A percentile compares a stretch with the other conserved stretches of the same genome.
These are phyloP conservation scores for Lecanicillium sp. DNA, from an alignment of 2,329 filamentous ascomycete genomes.

Conservation along the genomic window DNA sequence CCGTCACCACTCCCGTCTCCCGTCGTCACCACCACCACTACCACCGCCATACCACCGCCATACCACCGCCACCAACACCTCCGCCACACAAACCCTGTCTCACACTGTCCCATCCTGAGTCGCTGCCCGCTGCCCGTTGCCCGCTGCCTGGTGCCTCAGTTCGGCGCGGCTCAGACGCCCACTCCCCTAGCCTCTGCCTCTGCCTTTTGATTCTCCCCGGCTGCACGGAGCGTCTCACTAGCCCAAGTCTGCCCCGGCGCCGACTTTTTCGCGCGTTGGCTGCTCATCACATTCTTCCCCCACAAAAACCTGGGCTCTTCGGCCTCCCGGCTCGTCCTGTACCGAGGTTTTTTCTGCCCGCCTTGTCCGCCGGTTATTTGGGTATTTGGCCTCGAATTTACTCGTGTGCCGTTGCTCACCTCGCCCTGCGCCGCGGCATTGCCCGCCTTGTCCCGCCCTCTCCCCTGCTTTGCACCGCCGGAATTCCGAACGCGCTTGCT, in stretches of 20 bases:
- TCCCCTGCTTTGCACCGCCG: background rate
- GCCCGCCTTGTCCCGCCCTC: background rate
- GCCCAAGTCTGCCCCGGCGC: background rate
- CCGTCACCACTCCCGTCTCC: background rate
- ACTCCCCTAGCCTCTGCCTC: background rate
- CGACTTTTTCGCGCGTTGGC: background rate
- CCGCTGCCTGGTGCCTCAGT: background rate
- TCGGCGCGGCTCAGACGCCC: background rate
- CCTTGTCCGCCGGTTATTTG: slow-evolving; percentile 6
- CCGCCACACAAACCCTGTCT: background rate
- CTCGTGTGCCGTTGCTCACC: background rate
- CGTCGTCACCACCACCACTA: background rate
- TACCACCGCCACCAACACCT: too few species aligned
- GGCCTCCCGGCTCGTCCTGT: slow-evolving; percentile 5
- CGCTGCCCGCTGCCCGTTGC: background rate
- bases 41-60: background rate
- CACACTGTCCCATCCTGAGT: background rate
- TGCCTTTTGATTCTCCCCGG: background rate
- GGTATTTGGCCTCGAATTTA: slow-evolving; percentile 9
- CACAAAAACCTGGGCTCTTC: slow-evolving; percentile 1
- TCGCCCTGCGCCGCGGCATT: background rate
- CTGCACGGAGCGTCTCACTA: background rate
- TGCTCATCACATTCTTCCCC: slow-evolving; percentile 1
- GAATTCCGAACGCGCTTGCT: slow-evolving; percentile 19
- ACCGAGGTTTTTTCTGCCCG: slow-evolving; percentile 9